phyloP scores from a whole-genome alignment of 2,329 filamentous ascomycete species.

The Fusarium domesticum region DNA sequence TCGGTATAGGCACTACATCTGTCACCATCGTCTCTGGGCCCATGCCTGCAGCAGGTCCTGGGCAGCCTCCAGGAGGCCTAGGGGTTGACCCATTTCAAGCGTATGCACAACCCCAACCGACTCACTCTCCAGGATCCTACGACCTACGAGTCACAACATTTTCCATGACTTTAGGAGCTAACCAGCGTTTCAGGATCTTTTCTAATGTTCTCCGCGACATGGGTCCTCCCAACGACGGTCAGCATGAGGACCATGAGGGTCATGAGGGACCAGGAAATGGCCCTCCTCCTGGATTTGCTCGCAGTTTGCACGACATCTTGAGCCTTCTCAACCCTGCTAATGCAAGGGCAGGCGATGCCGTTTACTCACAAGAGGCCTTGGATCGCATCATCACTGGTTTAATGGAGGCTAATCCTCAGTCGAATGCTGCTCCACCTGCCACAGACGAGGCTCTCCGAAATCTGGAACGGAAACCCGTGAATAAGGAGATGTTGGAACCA shows the following conservation, averaged over 20 bases:
- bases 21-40: constrained; percentile 48
- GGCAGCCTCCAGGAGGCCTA: constrained; percentile 15
- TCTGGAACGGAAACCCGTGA: constrained; percentile 68
- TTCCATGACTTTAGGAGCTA: constrained; percentile 30
- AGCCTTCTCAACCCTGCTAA: constrained; percentile 52
- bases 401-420: constrained; percentile 77
- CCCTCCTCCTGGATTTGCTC: constrained; percentile 25
- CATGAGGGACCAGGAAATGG: constrained; percentile 14
- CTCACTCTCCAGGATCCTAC: constrained; percentile 9
- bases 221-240: constrained; percentile 32
- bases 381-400: constrained; percentile 84
- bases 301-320: constrained; percentile 52
- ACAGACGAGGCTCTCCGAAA: constrained; percentile 69
- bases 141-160: constrained; percentile 19
- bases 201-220: constrained; percentile 42
- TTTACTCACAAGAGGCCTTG: constrained; percentile 86
- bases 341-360: constrained; percentile 68
- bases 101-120: constrained; percentile 37
- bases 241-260: constrained; percentile 26
- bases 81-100: constrained; percentile 45
- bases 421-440: constrained; percentile 79
- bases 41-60: constrained; percentile 18
- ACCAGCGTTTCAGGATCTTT: constrained; percentile 44
- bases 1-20: constrained; percentile 43
- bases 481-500: constrained; percentile 63